Conservation (phyloP, 495 filamentous ascomycete genomes). For the Neurospora sp. region DNA sequence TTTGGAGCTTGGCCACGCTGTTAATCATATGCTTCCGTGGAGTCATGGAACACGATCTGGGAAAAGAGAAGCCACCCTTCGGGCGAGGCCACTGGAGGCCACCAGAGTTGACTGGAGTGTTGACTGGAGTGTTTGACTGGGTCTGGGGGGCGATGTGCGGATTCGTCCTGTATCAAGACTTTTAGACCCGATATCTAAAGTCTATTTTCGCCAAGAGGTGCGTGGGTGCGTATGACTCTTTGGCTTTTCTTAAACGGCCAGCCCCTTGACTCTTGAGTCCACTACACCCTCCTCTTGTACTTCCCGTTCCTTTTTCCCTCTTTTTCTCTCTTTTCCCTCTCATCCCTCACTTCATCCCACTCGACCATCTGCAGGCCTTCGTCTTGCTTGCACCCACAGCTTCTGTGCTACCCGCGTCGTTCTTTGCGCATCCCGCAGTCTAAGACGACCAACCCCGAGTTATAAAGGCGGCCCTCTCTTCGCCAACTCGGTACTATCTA, state of each 20-base stretch:
- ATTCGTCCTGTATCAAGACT: background rate
- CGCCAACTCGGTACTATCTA: constrained; percentile 13
- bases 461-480: constrained; percentile 15
- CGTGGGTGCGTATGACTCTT: background rate
- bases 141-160: background rate
- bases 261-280: background rate
- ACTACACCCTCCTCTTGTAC: background rate
- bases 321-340: constrained; percentile 15
- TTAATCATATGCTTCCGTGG: background rate
- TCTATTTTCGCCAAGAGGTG: background rate
- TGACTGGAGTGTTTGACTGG: background rate
- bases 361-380: constrained; percentile 9
- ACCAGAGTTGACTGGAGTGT: background rate
- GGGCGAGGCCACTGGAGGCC: background rate
- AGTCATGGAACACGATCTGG: background rate
- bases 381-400: constrained; percentile 1
- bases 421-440: background rate
- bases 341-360: constrained; percentile 15
- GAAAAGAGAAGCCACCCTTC: background rate
- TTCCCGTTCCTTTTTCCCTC: background rate
- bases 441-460: constrained; percentile 1
- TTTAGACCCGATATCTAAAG: background rate
- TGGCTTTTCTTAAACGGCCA: background rate
- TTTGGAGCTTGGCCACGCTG: background rate
- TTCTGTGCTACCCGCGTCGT: constrained; percentile 1